Conservation (phyloP, 306 rosid genomes). For the Albizia julibrissin region DNA sequence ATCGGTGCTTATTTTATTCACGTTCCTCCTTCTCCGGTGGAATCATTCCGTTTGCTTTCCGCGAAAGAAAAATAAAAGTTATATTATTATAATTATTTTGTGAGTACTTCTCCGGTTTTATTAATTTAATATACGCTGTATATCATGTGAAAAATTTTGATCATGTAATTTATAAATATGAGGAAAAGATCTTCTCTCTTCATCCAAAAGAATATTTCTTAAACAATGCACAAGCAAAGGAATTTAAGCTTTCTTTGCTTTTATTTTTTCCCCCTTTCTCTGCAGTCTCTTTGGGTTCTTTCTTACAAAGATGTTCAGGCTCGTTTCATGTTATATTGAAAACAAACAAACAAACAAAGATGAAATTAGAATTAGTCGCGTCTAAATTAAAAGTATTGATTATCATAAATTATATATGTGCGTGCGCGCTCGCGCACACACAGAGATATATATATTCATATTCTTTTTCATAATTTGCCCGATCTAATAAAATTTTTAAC, state of each 20-base stretch:
- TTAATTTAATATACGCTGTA: too few species aligned
- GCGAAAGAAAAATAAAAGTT: neutral
- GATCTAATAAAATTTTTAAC: neutral
- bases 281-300: neutral
- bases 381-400: neutral
- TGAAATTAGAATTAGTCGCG: neutral
- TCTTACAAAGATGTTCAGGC: neutral
- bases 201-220: neutral
- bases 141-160: too few species aligned
- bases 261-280: neutral
- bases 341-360: neutral
- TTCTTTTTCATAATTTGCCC: neutral
- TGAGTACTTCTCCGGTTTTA: neutral
- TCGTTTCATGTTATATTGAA: neutral
- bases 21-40: neutral
- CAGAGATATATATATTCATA: too few species aligned
- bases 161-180: too few species aligned
- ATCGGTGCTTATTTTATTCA: neutral
- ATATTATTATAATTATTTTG: neutral
- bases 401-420: too few species aligned
- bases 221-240: neutral
- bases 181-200: too few species aligned
- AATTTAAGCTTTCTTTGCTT: neutral
- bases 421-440: too few species aligned
- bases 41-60: neutral